Base-by-base conservation (phyloP, 1,139 yeast genomes). In the Kazachstania sp. region DNA sequence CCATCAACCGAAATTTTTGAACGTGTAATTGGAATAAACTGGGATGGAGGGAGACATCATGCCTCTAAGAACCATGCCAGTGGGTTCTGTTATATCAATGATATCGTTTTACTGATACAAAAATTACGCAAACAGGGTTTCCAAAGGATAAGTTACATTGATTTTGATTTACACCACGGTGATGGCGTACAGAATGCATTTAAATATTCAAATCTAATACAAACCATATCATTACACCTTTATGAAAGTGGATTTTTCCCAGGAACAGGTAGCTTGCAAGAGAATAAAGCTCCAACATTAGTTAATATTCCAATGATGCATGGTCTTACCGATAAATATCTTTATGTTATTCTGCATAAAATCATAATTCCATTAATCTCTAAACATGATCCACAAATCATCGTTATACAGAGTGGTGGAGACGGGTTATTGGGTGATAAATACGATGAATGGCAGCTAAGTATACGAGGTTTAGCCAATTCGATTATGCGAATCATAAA, bases 11-110 rank as follows among this genome's bases (percentile, higher is more conserved):
- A 43, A 38, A 52, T 45, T 28, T 37, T 2, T 12, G 49, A 46
- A 37, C 54, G 55, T 23, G 57, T 64, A 4, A 67, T 81, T 2
- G 81, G 75, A 0, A 70, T 84, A 41, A 83, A 83, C 57, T 84
- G 90, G 90, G 78, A 78, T 56, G 95, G 94, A 2, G 95, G 95
- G 1, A 64, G 94, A 44, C 94, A 84, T 58, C 95, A 84, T 62
- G 81, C 83, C 6, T 68, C 66, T 37, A 75, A 74, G 53, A 59
- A 72, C 0, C 67, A 60, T 38, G 85, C 87, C 1, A 72, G 84
- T 13, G 95, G 95, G 4, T 84, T 81, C 57, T 84, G 95, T 59
- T 84, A 84, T 56, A 67, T 82, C 6, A 83, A 84, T 55, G 94
- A 84, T 58, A 72, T 81, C 6, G 81, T 78, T 0, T 58, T 84